phyloP scores from a whole-genome alignment of 345 rosid species.

The Isatis tinctoria region DNA sequence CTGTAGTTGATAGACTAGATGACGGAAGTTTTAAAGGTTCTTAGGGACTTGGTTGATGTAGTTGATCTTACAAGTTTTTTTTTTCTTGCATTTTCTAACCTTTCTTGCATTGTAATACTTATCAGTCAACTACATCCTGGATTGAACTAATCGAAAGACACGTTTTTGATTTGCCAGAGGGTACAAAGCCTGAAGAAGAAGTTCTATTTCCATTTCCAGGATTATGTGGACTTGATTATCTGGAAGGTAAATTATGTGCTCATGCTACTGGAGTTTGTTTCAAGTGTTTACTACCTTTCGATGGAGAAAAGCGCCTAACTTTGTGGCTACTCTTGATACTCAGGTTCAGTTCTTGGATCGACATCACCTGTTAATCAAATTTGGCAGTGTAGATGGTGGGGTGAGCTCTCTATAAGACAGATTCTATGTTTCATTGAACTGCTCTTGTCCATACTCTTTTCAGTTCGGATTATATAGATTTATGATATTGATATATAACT shows the following conservation, averaged over 20 bases:
- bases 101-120: not conserved
- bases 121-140: not conserved
- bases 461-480: not conserved
- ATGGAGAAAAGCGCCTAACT: not conserved
- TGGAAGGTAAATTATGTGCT: conserved; percentile 60
- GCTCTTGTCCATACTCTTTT: not conserved
- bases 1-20: not conserved
- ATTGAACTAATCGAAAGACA: conserved; percentile 21
- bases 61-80: not conserved
- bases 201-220: conserved; percentile 91
- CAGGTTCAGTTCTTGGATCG: conserved; percentile 98
- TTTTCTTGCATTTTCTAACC: not conserved
- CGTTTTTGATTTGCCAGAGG: conserved; percentile 47
- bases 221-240: conserved; percentile 87
- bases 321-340: conserved; percentile 13
- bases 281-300: not conserved
- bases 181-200: conserved; percentile 84
- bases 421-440: not conserved
- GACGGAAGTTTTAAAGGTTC: not conserved
- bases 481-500: conserved; percentile 24
- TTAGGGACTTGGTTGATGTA: not conserved
- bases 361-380: conserved; percentile 83
- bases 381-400: conserved; percentile 93
- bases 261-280: not conserved
- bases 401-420: conserved; percentile 41